Evolutionary conservation across 2,329 filamentous ascomycete species (phyloP), one percentile per base, ranked within the genome.

Genomic region (Bretziella fagacearum): DNA sequence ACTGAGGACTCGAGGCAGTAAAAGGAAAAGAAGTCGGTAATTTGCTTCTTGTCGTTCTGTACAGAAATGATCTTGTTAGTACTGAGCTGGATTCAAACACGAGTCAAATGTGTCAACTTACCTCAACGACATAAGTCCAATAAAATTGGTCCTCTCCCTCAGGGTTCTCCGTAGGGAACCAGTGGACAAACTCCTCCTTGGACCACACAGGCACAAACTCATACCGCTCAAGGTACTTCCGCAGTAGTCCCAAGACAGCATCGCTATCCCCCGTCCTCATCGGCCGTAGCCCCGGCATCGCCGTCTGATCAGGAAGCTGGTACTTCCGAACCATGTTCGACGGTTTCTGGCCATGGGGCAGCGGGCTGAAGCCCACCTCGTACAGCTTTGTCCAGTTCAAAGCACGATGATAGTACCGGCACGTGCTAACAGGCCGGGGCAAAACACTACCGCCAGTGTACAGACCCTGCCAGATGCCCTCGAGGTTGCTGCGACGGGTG

Each of bases 11-110:
- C 86, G 27, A 98, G 79, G 58, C 78, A 79, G 69, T 96, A 98
- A 66, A 96, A 98, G 30, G 86, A 95, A 65, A 95, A 81, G 65
- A 94, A 95, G 63, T 98, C 91, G 30, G 85, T 95, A 58, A 98
- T 84, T 56, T 85, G 85, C 52, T 82, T 74, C 44, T 79, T 77
- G 40, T 75, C 62, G 51, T 71, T 64, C 68, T 71, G 52, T 23
- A 23, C 6, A 18, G 17, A 27, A 27, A 39, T 53, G 11, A 50
- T 6, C 35, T n/a, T 29, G 41, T 18, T 5, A 32, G 8, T 23
- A 37, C n/a, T 30, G 17, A 8, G 15, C 30, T 11, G 6, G 13
- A 33, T 2, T 30, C 6, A 22, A 32, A 7, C 15, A 22, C 17
- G 30, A 41, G 27, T 30, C 4, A 22, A 39, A 2, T n/a, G 2